Conservation (phyloP, 352 stramenopile species). For the Bremia lactucae region DNA sequence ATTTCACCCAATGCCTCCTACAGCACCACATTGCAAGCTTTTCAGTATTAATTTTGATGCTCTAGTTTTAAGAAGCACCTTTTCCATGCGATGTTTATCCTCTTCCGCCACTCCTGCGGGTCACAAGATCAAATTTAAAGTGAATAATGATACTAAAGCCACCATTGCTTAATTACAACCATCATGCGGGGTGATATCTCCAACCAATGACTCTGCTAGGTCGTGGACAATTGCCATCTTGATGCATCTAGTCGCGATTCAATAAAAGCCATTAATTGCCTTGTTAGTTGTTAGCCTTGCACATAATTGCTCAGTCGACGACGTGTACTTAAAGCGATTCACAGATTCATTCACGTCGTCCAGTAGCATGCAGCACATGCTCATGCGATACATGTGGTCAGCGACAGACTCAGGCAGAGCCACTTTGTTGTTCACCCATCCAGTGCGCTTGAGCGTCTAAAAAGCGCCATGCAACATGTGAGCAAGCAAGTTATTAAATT, state of each 20-base stretch:
- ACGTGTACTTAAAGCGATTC: constrained; percentile 49
- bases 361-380: constrained; percentile 86
- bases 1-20: constrained; percentile 66
- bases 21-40: not conserved
- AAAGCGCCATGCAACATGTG: not conserved
- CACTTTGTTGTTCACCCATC: constrained; percentile 89
- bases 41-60: too few relatives aligned
- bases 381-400: constrained; percentile 91
- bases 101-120: constrained; percentile 68
- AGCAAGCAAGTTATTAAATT: not conserved
- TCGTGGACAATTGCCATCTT: constrained; percentile 92
- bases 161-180: constrained; percentile 12
- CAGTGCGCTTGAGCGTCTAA: constrained; percentile 83
- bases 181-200: constrained; percentile 89
- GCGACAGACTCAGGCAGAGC: constrained; percentile 84
- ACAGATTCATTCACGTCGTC: constrained; percentile 58
- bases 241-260: constrained; percentile 57
- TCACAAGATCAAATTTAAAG: not conserved
- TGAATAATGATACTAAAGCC: not conserved
- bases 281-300: too few relatives aligned
- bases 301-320: constrained; percentile 3
- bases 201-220: constrained; percentile 87
- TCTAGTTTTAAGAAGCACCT: constrained; percentile 19
- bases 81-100: constrained; percentile 87
- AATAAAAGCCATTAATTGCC: too few relatives aligned